phyloP scores from a whole-genome alignment of 176 grass and related monocot species.

The Guadua angustifolia region DNA sequence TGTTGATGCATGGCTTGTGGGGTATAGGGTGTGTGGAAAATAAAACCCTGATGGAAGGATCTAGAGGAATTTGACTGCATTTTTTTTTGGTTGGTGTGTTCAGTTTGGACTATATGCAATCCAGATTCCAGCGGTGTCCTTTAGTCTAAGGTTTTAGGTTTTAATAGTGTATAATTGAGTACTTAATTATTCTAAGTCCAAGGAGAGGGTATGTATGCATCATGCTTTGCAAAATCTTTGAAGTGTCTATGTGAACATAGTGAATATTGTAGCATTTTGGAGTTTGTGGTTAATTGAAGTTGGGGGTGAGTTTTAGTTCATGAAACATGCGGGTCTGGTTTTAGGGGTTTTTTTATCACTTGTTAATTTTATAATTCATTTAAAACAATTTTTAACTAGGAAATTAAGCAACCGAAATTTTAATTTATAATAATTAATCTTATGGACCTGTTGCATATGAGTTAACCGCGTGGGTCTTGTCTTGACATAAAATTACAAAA shows the following conservation, averaged over 20 bases:
- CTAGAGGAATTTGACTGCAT: constrained; percentile 44
- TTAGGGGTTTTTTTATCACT: background rate
- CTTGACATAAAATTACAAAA: background rate
- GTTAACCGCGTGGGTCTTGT: background rate
- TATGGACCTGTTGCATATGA: background rate
- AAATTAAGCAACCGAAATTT: background rate
- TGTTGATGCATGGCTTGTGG: constrained; percentile 24
- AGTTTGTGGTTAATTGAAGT: background rate
- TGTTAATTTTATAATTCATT: background rate
- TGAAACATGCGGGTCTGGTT: background rate
- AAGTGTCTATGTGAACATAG: background rate
- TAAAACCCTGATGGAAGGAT: constrained; percentile 41
- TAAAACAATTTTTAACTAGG: background rate
- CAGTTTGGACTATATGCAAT: constrained; percentile 40
- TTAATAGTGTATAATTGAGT: constrained; percentile 28
- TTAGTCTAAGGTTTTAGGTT: background rate
- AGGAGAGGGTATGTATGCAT: constrained; percentile 4
- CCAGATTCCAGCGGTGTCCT: constrained; percentile 8
- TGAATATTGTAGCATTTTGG: background rate
- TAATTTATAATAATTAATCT: background rate
- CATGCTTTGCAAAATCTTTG: background rate
- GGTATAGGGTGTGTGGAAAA: constrained; percentile 2
- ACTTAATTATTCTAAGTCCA: background rate
- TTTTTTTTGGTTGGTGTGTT: constrained; percentile 39
- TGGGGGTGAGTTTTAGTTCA: background rate